Conservation (phyloP, 192 early-diverging fungal genomes). For the Backusella parvicylindrica region DNA sequence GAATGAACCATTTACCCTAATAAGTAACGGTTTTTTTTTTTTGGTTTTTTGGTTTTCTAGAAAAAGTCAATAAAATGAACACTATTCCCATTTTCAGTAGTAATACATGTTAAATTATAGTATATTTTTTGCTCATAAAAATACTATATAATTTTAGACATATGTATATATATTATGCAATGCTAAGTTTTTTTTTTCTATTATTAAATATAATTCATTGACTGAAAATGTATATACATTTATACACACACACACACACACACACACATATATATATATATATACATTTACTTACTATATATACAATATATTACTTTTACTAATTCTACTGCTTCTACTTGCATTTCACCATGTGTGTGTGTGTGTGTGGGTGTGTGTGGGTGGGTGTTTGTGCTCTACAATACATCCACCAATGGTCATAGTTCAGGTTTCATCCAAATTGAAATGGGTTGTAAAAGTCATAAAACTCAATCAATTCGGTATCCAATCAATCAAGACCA, state of each 20-base stretch:
- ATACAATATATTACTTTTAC: no score
- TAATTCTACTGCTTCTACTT: no score
- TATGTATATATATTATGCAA: not conserved
- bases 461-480: not conserved
- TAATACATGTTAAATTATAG: not conserved
- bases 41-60: no score
- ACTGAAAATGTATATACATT: no score
- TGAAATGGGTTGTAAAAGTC: not conserved
- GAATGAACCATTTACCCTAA: no score
- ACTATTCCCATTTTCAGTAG: not conserved
- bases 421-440: not conserved
- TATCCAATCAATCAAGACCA: not conserved
- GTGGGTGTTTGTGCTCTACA: not conserved
- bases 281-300: no score
- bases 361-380: not conserved
- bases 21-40: not conserved
- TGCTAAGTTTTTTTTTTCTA: not conserved
- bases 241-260: no score
- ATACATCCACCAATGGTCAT: not conserved
- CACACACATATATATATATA: no score
- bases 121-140: not conserved
- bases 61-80: not conserved
- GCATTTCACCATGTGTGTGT: not conserved
- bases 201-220: no score
- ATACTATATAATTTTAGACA: not conserved